Evolutionary conservation across 192 early-diverging fungal genomes (phyloP).

Genomic region (Umbelopsis isabellina): DNA sequence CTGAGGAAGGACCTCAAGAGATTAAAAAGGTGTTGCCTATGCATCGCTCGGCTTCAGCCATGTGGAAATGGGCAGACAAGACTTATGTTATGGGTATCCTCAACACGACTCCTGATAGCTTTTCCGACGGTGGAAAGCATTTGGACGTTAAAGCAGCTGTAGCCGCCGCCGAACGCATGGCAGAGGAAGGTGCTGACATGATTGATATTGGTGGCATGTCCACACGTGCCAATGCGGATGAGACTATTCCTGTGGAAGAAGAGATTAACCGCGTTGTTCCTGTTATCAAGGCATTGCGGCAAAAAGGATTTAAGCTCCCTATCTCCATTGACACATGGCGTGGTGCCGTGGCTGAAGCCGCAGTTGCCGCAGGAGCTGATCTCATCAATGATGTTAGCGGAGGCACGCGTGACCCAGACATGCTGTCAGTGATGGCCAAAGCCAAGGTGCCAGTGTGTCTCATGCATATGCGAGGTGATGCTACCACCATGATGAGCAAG

Average conservation of each 20-base stretch:
- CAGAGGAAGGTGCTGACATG: constrained; percentile 81
- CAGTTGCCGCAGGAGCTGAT: constrained; percentile 90
- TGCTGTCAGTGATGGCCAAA: constrained; percentile 81
- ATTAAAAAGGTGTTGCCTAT: constrained; percentile 63
- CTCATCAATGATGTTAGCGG: constrained; percentile 96
- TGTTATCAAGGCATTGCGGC: constrained; percentile 78
- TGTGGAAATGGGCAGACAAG: constrained; percentile 65
- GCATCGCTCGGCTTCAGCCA: constrained; percentile 24
- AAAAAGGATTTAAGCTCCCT: constrained; percentile 60
- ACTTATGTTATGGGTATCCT: constrained; percentile 96
- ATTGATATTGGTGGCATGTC: constrained; percentile 97
- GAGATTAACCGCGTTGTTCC: constrained; percentile 87
- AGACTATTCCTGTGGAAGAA: constrained; percentile 72
- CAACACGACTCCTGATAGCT: constrained; percentile 96
- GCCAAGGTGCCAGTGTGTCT: constrained; percentile 82
- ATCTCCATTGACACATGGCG: constrained; percentile 96
- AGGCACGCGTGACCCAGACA: constrained; percentile 76
- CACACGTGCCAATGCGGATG: constrained; percentile 84
- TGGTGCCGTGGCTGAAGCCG: constrained; percentile 80
- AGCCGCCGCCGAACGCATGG: constrained; percentile 66
- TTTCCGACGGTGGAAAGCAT: constrained; percentile 90
- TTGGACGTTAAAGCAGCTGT: constrained; percentile 65
- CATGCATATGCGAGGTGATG: constrained; percentile 98
- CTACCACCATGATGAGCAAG: constrained; percentile 84
- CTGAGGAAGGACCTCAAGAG: constrained; percentile 35